phyloP scores from a whole-genome alignment of 306 rosid species.

The Comarum palustre region DNA sequence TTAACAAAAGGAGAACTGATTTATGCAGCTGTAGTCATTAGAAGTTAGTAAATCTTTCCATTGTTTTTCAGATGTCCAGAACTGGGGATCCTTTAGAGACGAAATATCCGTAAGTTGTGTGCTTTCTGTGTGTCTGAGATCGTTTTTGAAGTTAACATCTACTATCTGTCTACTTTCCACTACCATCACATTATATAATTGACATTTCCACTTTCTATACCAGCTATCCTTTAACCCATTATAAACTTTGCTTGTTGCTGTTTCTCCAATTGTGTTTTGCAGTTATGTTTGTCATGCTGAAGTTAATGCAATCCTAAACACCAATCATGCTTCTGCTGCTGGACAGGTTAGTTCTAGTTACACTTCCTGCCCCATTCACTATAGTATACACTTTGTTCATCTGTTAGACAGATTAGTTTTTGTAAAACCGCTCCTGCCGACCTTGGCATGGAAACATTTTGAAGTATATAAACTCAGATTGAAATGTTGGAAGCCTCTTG shows the following conservation, averaged over 20 bases:
- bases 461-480: neutral
- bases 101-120: conserved; percentile 77
- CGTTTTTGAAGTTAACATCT: neutral
- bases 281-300: conserved; percentile 98
- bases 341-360: conserved; percentile 64
- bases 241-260: conserved; percentile 5
- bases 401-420: neutral
- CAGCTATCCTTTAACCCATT: neutral
- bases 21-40: neutral
- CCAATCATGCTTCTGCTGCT: conserved; percentile 91
- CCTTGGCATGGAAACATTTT: neutral
- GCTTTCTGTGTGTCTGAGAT: neutral
- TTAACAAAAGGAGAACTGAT: neutral
- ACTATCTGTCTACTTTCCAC: neutral
- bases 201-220: neutral
- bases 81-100: conserved; percentile 82
- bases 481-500: neutral
- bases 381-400: neutral
- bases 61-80: conserved; percentile 67
- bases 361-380: neutral
- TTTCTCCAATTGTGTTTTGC: conserved; percentile 17
- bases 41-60: conserved; percentile 1
- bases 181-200: neutral
- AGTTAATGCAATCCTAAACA: conserved; percentile 89
- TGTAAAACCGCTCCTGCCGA: neutral